Base-by-base conservation (phyloP, 345 rosid species). In the Sapria himalayana region DNA sequence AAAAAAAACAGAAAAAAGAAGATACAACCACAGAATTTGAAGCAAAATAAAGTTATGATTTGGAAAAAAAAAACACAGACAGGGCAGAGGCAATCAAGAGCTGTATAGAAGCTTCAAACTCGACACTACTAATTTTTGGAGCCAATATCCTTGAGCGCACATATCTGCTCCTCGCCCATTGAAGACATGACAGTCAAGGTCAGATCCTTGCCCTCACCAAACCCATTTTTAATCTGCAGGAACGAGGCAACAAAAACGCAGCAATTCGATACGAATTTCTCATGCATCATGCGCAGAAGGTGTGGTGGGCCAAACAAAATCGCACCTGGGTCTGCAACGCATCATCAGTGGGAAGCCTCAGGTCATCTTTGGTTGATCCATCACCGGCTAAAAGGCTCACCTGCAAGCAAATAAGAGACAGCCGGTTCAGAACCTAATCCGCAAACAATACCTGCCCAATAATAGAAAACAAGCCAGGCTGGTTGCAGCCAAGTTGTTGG, bases 111-210 rank as follows among this genome's bases (percentile, higher is more conserved):
- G n/a, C n/a, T n/a, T n/a, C n/a, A n/a, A n/a, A n/a, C n/a, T n/a
- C n/a, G n/a, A n/a, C n/a, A n/a, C n/a, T n/a, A n/a, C n/a, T 60
- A 70, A 32, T 58, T 67, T 40, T 65, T 79, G 29, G 81, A 74
- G 40, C 86, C 93, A 60, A 80, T 67, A 55, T 80, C 89, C 72
- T 76, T 81, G 4, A 74, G 64, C 50, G 78, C 72, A 53, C 76
- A 66, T 53, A 81, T 76, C 71, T 76, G 93, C 73, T 81, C 93
- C 67, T 81, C 89, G 25, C 93, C 93, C 93, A 81, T 81, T 29
- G 93, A 57, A 51, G 72, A 71, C 93, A 76, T 77, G 42, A 81
- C 89, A 25, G 71, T 29, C 54, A 81, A 86, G 25, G 77, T 80
- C 29, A 81, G 72, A 55, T 80, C 86, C 50, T 71, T 76, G 2